A percentile compares a stretch with the other conserved stretches of the same genome.
Conservation (phyloP, 768 basidiomycete species). For the Lepiota subincarnata region DNA sequence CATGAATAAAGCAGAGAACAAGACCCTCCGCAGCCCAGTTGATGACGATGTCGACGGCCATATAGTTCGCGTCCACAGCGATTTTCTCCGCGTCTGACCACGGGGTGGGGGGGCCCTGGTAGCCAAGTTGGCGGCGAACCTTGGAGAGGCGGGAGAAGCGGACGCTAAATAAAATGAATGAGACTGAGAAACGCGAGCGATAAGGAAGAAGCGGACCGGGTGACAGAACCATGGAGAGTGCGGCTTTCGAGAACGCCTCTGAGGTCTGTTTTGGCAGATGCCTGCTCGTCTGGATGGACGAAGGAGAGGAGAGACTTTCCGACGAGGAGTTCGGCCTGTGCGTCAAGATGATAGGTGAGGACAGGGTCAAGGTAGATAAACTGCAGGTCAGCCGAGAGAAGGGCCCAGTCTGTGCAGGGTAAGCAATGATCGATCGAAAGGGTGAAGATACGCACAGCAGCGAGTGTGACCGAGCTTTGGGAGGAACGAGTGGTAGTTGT, state of each 20-base stretch:
- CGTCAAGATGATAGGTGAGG: constrained; percentile 63
- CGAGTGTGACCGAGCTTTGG: constrained; percentile 70
- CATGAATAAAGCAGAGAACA: constrained; percentile 86
- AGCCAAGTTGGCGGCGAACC: constrained; percentile 70
- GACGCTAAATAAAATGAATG: constrained; percentile 45
- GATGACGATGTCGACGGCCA: constrained; percentile 86
- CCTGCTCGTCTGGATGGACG: constrained; percentile 82
- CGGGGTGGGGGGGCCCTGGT: constrained; percentile 46
- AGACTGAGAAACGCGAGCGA: constrained; percentile 15
- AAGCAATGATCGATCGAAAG: constrained; percentile 15
- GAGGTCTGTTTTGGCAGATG: constrained; percentile 70
- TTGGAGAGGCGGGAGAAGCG: constrained; percentile 74
- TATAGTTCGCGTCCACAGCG: constrained; percentile 67
- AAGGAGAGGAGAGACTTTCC: constrained; percentile 71
- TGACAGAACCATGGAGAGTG: constrained; percentile 81
- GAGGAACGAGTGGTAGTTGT: constrained; percentile 18
- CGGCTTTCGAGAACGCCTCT: constrained; percentile 68
- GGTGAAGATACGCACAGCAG: constrained; percentile 50
- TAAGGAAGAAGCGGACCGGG: constrained; percentile 41
- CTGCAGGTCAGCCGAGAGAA: constrained; percentile 69
- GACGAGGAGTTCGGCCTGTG: constrained; percentile 64
- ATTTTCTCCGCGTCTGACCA: constrained; percentile 70
- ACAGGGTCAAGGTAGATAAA: constrained; percentile 87
- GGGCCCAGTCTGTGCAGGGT: constrained; percentile 64
- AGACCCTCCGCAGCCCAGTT: constrained; percentile 87